These are phyloP conservation scores for Aspergillus unguis DNA, from an alignment of 2,329 filamentous ascomycete genomes.

Conservation along the genomic window DNA sequence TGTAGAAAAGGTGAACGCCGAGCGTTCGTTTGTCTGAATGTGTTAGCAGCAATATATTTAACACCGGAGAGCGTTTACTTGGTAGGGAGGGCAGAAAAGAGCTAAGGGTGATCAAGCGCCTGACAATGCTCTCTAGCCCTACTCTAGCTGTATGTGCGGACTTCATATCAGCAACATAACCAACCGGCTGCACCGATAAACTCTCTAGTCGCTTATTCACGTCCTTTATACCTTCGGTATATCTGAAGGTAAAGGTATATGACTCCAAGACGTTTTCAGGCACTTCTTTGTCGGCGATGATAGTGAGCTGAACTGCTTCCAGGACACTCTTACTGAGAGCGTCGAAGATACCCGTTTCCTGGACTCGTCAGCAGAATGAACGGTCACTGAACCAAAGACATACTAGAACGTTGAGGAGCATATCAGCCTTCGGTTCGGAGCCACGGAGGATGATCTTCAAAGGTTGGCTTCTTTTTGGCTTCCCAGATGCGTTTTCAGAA, in stretches of 20 bases:
- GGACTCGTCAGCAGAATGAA: constrained; percentile 21
- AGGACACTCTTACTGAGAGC: constrained; percentile 44
- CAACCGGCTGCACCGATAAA: constrained; percentile 27
- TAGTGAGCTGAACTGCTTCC: constrained; percentile 46
- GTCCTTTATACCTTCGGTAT: constrained; percentile 31
- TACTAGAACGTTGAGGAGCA: constrained; percentile 49
- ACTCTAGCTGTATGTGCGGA: constrained; percentile 40
- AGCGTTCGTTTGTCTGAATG: constrained; percentile 38
- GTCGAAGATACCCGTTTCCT: constrained; percentile 51
- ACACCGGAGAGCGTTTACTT: constrained; percentile 28
- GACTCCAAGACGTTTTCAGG: constrained; percentile 45
- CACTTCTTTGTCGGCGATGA: constrained; percentile 40
- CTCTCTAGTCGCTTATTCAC: constrained; percentile 28
- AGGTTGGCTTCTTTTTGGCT: constrained; percentile 28
- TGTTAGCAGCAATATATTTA: background rate
- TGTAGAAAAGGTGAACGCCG: constrained; percentile 46
- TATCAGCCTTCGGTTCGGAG: constrained; percentile 41
- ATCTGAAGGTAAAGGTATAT: constrained; percentile 51
- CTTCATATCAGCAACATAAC: constrained; percentile 31
- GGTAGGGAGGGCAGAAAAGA: constrained; percentile 42
- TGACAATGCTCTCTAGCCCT: constrained; percentile 44
- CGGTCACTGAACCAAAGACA: constrained; percentile 10
- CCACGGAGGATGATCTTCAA: constrained; percentile 42
- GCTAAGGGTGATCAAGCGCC: constrained; percentile 38
- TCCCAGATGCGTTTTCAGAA: constrained; percentile 17